Evolutionary conservation across 208 protist species (phyloP).

Genomic region (Trypanosoma caninum): DNA sequence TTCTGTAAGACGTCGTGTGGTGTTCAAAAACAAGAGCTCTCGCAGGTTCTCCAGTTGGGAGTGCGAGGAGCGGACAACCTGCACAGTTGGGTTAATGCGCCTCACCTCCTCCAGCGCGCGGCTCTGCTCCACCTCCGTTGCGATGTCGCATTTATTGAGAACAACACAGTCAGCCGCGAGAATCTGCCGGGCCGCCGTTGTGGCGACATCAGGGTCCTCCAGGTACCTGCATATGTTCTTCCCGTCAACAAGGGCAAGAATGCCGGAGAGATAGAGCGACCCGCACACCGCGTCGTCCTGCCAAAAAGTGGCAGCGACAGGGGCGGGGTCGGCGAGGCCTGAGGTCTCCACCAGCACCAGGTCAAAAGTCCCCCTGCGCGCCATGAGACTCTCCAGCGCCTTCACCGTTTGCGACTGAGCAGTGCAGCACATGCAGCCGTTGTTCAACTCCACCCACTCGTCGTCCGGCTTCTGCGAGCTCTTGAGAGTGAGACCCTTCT

Average conservation of each 20-base stretch:
- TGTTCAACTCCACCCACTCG: constrained; percentile 94
- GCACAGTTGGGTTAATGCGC: constrained; percentile 66
- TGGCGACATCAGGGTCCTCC: constrained; percentile 50
- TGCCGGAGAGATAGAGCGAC: constrained; percentile 80
- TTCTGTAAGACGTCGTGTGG: constrained; percentile 38
- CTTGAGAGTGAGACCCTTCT: constrained; percentile 89
- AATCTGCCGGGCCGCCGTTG: constrained; percentile 86
- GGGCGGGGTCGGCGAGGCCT: constrained; percentile 91
- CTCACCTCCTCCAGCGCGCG: constrained; percentile 38
- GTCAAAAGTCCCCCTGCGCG: constrained; percentile 85
- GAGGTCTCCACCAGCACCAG: constrained; percentile 90
- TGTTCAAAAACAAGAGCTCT: constrained; percentile 80
- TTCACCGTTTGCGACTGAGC: constrained; percentile 85
- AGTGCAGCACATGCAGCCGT: constrained; percentile 96
- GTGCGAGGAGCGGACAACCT: constrained; percentile 48
- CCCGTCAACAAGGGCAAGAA: constrained; percentile 87
- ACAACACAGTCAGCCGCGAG: constrained; percentile 92
- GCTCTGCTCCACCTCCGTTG: constrained; percentile 46
- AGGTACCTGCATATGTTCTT: constrained; percentile 86
- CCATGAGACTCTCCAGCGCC: constrained; percentile 83
- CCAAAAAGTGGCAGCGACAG: constrained; percentile 94
- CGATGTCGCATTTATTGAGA: constrained; percentile 95
- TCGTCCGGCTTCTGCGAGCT: constrained; percentile 91
- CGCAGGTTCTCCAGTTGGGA: constrained; percentile 59
- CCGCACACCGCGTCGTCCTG: constrained; percentile 87